Evolutionary conservation across 371 early-diverging fungal genomes (phyloP).

Genomic region (Choanephora cucurbitarum): DNA sequence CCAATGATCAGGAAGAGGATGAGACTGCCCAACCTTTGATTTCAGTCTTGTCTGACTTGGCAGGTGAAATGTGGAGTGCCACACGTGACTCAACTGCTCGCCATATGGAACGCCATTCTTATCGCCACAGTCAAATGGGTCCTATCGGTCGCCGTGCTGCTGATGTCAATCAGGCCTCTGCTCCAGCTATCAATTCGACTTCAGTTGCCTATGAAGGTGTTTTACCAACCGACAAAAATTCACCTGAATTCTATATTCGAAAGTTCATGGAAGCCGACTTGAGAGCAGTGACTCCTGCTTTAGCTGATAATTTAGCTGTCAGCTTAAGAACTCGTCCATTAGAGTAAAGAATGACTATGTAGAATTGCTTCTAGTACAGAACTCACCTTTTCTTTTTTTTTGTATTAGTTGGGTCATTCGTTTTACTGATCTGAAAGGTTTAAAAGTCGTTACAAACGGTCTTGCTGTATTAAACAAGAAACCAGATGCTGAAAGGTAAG

Average conservation of each 20-base stretch:
- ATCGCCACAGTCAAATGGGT: conserved; percentile 16
- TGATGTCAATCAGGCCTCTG: conserved; percentile 13
- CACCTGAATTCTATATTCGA: conserved; percentile 47
- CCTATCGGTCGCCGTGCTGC: conserved; percentile 16
- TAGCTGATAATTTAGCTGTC: conserved; percentile 46
- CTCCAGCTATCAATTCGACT: conserved; percentile 4
- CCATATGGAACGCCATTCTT: conserved; percentile 39
- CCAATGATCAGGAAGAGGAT: conserved; percentile 14
- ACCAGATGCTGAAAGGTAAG: conserved; percentile 28
- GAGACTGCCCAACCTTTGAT: conserved; percentile 37
- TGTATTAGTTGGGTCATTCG: conserved; percentile 51
- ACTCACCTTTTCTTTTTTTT: conserved; percentile 9
- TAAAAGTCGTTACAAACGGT: conserved; percentile 59
- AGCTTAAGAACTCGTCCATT: conserved; percentile 47
- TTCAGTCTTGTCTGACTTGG: conserved; percentile 44
- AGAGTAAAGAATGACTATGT: conserved; percentile 26
- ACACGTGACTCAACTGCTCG: conserved; percentile 44
- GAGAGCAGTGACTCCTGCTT: conserved; percentile 40
- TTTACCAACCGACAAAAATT: conserved; percentile 30
- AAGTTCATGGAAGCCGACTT: conserved; percentile 50
- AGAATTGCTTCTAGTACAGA: too few species aligned
- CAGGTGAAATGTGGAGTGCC: conserved; percentile 48
- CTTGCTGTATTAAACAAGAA: conserved; percentile 52
- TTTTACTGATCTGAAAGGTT: conserved; percentile 71
- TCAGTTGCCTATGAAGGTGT: conserved; percentile 22